Conservation (phyloP, 2,329 filamentous ascomycete species). For the Incumbomyces lentus region DNA sequence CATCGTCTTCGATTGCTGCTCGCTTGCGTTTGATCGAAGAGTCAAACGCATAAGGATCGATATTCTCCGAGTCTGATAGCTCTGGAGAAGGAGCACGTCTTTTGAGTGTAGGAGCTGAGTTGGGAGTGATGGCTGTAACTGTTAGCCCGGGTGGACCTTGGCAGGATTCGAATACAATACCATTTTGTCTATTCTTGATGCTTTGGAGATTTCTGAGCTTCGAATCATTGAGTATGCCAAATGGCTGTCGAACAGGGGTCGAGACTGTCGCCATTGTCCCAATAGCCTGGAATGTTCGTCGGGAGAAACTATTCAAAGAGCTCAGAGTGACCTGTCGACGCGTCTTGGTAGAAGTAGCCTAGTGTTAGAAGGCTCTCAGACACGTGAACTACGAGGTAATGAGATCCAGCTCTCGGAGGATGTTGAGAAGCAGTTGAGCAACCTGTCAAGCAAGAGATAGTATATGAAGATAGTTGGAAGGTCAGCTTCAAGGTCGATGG, state of each 20-base stretch:
- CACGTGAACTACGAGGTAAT: too few species aligned
- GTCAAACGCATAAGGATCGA: slow-evolving; percentile 43
- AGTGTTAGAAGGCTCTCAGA: too few species aligned
- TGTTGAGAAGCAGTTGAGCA: too few species aligned
- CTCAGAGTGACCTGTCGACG: too few species aligned
- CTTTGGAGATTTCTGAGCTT: slow-evolving; percentile 25
- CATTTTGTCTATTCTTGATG: slow-evolving; percentile 35
- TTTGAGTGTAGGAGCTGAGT: slow-evolving; percentile 34
- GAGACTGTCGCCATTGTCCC: slow-evolving; percentile 18
- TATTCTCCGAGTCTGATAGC: slow-evolving; percentile 48
- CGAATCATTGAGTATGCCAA: slow-evolving; percentile 24
- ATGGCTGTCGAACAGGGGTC: slow-evolving; percentile 24
- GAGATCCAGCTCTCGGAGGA: too few species aligned
- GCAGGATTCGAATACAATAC: slow-evolving; percentile 27
- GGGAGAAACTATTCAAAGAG: neutral
- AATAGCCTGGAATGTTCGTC: neutral
- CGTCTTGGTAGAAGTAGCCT: too few species aligned
- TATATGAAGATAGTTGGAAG: slow-evolving; percentile 7
- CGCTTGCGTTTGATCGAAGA: slow-evolving; percentile 40
- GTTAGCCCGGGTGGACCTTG: neutral
- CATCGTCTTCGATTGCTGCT: slow-evolving; percentile 23
- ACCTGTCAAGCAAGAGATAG: neutral
- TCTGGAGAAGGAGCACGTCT: slow-evolving; percentile 35
- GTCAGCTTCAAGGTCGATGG: slow-evolving; percentile 12
- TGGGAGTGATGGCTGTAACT: slow-evolving; percentile 17